Conservation (phyloP, 768 basidiomycete species). For the Daedaleopsis sinensis region DNA sequence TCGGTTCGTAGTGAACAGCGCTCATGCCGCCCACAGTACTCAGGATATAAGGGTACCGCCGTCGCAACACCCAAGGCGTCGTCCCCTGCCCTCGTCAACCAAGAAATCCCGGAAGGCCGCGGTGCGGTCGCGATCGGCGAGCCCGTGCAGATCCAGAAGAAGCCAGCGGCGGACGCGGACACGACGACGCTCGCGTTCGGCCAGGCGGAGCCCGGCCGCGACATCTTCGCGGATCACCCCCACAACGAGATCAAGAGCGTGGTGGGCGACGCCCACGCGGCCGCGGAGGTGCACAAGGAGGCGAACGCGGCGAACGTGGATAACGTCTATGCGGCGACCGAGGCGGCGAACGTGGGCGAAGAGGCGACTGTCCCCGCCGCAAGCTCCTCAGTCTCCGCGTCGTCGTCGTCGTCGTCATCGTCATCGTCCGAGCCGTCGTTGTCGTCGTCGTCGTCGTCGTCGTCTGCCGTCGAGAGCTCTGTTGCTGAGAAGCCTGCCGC, state of each 20-base stretch:
- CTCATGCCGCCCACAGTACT: conserved; percentile 45
- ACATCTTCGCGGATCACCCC: conserved; percentile 65
- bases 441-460: background rate
- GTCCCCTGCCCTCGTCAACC: conserved; percentile 50
- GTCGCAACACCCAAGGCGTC: conserved; percentile 44
- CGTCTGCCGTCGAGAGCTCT: too few species aligned
- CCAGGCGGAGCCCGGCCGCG: conserved; percentile 71
- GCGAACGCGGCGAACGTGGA: conserved; percentile 8
- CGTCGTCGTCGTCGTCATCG: background rate
- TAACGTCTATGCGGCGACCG: conserved; percentile 3
- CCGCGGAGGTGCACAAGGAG: background rate
- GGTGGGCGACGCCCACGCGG: background rate
- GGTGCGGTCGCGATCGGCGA: conserved; percentile 16
- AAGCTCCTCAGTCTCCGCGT: background rate
- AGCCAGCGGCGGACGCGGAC: conserved; percentile 18
- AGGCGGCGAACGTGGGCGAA: background rate
- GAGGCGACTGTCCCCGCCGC: background rate
- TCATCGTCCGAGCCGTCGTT: too few species aligned
- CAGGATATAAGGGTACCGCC: conserved; percentile 48
- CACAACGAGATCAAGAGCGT: conserved; percentile 54
- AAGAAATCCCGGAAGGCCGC: conserved; percentile 40
- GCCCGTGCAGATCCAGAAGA: conserved; percentile 6
- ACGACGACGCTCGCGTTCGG: conserved; percentile 47
- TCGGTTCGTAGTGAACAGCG: too few species aligned
- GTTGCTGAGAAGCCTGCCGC: background rate